Percentiles rank a stretch among this genome's conserved stretches.
Conservation (phyloP, 306 rosid species). For the Inga laurina region DNA sequence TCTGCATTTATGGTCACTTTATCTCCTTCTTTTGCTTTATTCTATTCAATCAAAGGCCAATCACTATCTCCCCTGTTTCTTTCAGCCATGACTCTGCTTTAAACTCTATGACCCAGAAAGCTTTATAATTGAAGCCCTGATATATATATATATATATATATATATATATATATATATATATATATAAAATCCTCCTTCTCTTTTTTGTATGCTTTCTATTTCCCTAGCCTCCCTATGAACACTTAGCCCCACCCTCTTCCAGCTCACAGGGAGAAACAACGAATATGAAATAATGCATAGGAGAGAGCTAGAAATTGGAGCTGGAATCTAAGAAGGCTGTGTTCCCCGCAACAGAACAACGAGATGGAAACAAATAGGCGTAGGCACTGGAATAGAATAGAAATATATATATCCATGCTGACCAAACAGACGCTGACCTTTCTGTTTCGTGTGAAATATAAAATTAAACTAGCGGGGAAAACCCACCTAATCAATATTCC, state of each 20-base stretch:
- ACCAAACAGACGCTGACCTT: slow-evolving; percentile 24
- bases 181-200: background rate
- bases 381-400: slow-evolving; percentile 30
- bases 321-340: slow-evolving; percentile 43
- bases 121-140: background rate
- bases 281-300: slow-evolving; percentile 29
- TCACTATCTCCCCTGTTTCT: slow-evolving; percentile 23
- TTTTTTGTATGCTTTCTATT: slow-evolving; percentile 32
- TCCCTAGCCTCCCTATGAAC: background rate
- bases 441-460: slow-evolving; percentile 37
- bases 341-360: slow-evolving; percentile 41
- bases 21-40: slow-evolving; percentile 34
- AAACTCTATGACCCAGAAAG: background rate
- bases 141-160: background rate
- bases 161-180: too few relatives aligned
- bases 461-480: slow-evolving; percentile 3
- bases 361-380: slow-evolving; percentile 40
- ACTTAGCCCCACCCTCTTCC: slow-evolving; percentile 5
- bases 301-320: slow-evolving; percentile 15
- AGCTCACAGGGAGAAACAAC: slow-evolving; percentile 2
- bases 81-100: slow-evolving; percentile 14
- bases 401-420: background rate
- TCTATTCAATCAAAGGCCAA: slow-evolving; percentile 27
- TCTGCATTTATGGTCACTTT: slow-evolving; percentile 26
- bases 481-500: slow-evolving; percentile 17